Base-by-base conservation (phyloP, 768 basidiomycete species). In the Leucosporidium creatinivorum region DNA sequence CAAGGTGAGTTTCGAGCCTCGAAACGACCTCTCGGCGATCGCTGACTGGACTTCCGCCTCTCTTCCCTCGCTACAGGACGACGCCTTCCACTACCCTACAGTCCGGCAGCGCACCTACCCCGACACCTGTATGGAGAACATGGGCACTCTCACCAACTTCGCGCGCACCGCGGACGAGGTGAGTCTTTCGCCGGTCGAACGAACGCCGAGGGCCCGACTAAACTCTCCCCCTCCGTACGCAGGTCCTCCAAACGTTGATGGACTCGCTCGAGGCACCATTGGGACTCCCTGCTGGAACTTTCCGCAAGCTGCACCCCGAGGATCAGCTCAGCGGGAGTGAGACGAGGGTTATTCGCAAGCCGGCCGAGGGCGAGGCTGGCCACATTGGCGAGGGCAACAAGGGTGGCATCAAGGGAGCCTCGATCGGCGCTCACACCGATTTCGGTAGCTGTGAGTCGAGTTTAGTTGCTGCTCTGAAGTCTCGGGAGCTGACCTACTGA, bases 391-490 rank as follows among this genome's bases (percentile, higher is more conserved):
- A 70, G 59, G 36, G 77, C 23, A 63, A 73, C 9, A 62, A 74
- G 0, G 76, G 76, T 30, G 77, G 80, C 9, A 81, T 77, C 4
- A 66, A 68, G 49, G 28, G 60, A 56, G 78, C 80, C n/a, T 79
- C 80, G 0, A 75, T 87, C n/a, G 86, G 86, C 25, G 83, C 84
- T 2, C 87, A 88, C 74, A 87, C 86, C 4, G 87, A 87, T 76
- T 88, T 87, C 31, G 66, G 66, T 17, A 57, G 31, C 52, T 62
- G 65, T 66, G 59, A 54, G 65, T 61, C 51, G 60, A 26, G 23
- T n/a, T 19, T n/a, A n/a, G n/a, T n/a, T n/a, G n/a, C n/a, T n/a
- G 5, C n/a, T 2, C 39, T 44, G 39, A 44, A 52, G 51, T 4
- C 26, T 23, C n/a, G 51, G 21, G n/a, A 26, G 25, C 62, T 64